Base-by-base conservation (phyloP, 2,329 filamentous ascomycete species). In the Neophaeococcomyces aloes region DNA sequence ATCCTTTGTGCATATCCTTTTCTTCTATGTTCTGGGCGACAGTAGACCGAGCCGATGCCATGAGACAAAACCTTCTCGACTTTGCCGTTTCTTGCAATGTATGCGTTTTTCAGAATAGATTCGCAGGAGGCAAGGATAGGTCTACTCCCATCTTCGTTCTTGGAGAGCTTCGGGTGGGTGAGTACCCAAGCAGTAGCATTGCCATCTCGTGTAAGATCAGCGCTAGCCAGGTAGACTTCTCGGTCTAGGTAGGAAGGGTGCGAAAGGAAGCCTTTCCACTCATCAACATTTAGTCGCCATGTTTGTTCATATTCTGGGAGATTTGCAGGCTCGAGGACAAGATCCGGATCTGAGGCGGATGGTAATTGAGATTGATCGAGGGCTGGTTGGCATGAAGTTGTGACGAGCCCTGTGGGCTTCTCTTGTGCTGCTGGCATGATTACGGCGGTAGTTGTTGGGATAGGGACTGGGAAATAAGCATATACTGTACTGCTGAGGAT, bases 21-120 rank as follows among this genome's bases (percentile, higher is more conserved):
- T 3, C 82, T 79, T 45, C 86, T 67, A 59, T 77, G 77, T 54
- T 76, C 68, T 0, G 76, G 72, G 31, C 78, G 73, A 3, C 80
- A 86, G 60, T 81, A 91, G n/a, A 93, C 86, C 48, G 81, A 85
- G 11, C 79, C 84, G 45, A 93, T 74, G 4, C 83, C 86, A 63
- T 94, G 81, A 13, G 77, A 76, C 7, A 63, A 46, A 7, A 70
- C 66, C 33, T 73, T 69, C 54, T 82, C 75, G 19, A 81, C 55
- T 8, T 54, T 70, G 46, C 48, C 54, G 33, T 43, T 45, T n/a
- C 27, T 45, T n/a, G 50, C 47, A 17, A 53, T 42, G 37, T 67
- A 54, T 64, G 72, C 71, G 52, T 68, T 68, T 50, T 68, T 68
- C 18, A 56, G 57, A 43, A 65, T 63, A 2, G 72, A 74, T 56